A percentile compares a stretch with the other conserved stretches of the same genome.
Evolutionary conservation across 2,329 filamentous ascomycete genomes (phyloP).

Genomic region (Ambrosiella xylebori): DNA sequence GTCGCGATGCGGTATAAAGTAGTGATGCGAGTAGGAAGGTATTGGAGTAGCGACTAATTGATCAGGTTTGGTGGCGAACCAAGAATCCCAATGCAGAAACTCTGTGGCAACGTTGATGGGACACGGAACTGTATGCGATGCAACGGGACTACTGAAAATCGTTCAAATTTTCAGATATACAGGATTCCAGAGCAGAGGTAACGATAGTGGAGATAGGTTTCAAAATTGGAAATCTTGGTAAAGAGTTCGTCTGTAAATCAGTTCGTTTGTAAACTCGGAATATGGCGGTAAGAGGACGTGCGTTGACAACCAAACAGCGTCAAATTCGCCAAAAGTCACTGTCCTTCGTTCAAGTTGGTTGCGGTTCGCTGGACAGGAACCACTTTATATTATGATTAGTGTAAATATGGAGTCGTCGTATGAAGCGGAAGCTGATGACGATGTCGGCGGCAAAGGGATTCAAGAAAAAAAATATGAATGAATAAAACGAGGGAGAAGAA

Average conservation of each 20-base stretch:
- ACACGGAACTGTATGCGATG: background rate
- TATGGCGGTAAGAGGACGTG: background rate
- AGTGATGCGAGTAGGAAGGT: background rate
- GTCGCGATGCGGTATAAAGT: background rate
- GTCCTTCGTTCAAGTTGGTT: background rate
- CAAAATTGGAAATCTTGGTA: background rate
- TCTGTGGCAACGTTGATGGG: background rate
- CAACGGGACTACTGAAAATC: background rate
- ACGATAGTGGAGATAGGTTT: background rate
- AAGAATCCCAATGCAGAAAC: background rate
- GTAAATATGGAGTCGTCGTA: background rate
- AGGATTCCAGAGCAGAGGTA: background rate
- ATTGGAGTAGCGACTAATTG: background rate
- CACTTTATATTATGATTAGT: background rate
- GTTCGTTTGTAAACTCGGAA: background rate
- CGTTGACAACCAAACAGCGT: background rate
- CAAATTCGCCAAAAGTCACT: background rate
- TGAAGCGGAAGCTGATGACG: background rate
- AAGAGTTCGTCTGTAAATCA: background rate
- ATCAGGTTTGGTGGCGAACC: background rate
- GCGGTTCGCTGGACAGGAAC: background rate
- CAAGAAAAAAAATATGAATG: background rate
- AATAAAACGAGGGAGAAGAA: slow-evolving; percentile 1
- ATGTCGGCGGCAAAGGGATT: background rate
- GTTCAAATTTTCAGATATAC: background rate